Conservation (phyloP, 78 protist species). For the slime mould (Dictyostelium discoideum) region DNA sequence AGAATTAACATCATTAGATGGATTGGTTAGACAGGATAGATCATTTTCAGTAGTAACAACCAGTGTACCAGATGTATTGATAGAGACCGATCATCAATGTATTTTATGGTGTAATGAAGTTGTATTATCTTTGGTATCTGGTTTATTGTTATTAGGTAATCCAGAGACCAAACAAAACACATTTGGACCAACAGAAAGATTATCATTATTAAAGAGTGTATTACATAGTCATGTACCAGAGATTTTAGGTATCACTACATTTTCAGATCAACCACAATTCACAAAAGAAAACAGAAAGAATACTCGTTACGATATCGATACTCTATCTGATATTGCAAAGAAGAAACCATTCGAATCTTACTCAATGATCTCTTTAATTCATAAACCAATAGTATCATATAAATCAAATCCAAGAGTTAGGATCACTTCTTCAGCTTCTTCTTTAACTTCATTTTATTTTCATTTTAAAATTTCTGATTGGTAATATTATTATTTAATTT, state of each 20-base stretch:
- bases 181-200: not conserved
- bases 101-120: constrained; percentile 84
- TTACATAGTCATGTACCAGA: constrained; percentile 64
- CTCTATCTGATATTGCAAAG: constrained; percentile 47
- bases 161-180: constrained; percentile 67
- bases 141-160: constrained; percentile 10
- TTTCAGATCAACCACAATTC: not conserved
- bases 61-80: constrained; percentile 65
- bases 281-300: not conserved
- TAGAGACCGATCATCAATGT: constrained; percentile 78
- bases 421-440: constrained; percentile 32
- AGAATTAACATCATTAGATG: constrained; percentile 64
- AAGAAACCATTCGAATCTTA: constrained; percentile 9
- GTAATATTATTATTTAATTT: not conserved
- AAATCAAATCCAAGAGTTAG: constrained; percentile 9
- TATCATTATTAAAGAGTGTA: not conserved
- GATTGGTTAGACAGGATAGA: constrained; percentile 37
- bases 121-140: constrained; percentile 49
- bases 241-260: constrained; percentile 1
- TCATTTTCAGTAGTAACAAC: constrained; percentile 69
- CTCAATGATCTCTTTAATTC: constrained; percentile 15
- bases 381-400: constrained; percentile 41
- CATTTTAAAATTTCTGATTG: constrained; percentile 55
- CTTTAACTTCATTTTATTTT: constrained; percentile 23
- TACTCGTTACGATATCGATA: not conserved